phyloP scores from a whole-genome alignment of 345 rosid species.

The Aquilaria yunnanensis region DNA sequence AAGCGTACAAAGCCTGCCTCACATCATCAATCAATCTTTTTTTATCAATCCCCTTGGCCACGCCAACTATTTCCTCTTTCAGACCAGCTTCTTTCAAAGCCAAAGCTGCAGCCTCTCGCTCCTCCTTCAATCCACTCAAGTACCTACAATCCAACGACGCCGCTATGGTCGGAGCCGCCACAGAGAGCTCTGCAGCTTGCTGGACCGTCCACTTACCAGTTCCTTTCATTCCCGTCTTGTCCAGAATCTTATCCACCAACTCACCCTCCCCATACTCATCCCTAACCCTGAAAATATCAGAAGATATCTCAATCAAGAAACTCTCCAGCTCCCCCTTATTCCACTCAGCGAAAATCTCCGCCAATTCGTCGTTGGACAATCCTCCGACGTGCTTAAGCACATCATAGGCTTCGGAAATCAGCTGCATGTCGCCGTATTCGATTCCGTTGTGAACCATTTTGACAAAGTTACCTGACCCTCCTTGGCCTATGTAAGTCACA shows the following conservation, averaged over 20 bases:
- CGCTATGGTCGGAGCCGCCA: conserved; percentile 94
- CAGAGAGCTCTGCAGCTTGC: conserved; percentile 97
- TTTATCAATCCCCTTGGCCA: conserved; percentile 50
- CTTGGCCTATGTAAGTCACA: conserved; percentile 89
- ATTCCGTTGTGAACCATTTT: conserved; percentile 99
- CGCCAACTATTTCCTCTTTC: conserved; percentile 55
- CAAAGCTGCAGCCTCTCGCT: conserved; percentile 59
- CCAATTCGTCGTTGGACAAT: conserved; percentile 57
- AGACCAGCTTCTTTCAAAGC: conserved; percentile 73
- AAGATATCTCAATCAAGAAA: conserved; percentile 83
- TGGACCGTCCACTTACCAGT: conserved; percentile 99
- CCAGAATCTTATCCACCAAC: conserved; percentile 86
- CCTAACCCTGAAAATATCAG: conserved; percentile 77
- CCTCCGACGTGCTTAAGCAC: conserved; percentile 91
- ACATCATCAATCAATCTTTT: conserved; percentile 92
- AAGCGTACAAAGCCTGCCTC: conserved; percentile 86
- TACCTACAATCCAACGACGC: conserved; percentile 91
- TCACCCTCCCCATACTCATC: conserved; percentile 62
- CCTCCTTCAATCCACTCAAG: conserved; percentile 91
- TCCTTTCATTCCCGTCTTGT: conserved; percentile 98
- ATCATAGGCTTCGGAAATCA: conserved; percentile 91
- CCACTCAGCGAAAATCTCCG: conserved; percentile 71
- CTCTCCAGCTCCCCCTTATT: conserved; percentile 87
- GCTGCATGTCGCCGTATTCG: conserved; percentile 97
- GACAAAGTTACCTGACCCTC: conserved; percentile 96